Evolutionary conservation across 768 basidiomycete species (phyloP).

Genomic region (Mycena galericulata): DNA sequence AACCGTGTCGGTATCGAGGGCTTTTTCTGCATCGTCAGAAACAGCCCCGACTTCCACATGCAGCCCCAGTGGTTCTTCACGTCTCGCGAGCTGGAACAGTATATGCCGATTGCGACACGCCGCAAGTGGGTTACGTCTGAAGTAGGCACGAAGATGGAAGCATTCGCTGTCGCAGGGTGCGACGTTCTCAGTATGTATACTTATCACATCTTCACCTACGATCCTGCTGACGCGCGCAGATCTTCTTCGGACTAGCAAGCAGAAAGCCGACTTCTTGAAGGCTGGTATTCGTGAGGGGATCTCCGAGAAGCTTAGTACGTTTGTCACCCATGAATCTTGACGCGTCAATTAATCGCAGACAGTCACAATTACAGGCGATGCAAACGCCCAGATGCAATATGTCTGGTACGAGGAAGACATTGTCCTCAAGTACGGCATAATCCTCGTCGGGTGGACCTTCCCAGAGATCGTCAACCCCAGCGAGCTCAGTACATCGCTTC

Average conservation of each 20-base stretch:
- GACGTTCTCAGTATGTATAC: constrained; percentile 16
- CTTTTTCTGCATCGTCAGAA: constrained; percentile 40
- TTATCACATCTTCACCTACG: not conserved
- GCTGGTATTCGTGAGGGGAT: not conserved
- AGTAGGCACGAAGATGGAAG: constrained; percentile 23
- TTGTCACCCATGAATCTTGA: not conserved
- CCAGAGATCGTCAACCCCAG: not conserved
- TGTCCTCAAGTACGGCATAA: not conserved
- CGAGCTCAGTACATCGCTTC: not conserved
- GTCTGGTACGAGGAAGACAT: not conserved
- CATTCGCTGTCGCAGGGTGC: constrained; percentile 28
- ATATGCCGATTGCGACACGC: constrained; percentile 32
- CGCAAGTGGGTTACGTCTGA: constrained; percentile 16
- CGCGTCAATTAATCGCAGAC: not conserved
- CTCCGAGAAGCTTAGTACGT: not conserved
- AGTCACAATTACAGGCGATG: not conserved
- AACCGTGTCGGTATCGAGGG: constrained; percentile 35
- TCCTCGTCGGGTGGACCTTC: not conserved
- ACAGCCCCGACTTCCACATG: constrained; percentile 26
- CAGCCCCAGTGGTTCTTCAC: constrained; percentile 39
- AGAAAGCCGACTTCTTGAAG: constrained; percentile 1
- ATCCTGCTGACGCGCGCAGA: not conserved
- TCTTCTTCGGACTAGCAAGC: not conserved
- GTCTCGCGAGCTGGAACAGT: constrained; percentile 14
- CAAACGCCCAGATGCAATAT: not conserved